Evolutionary conservation across 176 grass and related monocot species (phyloP), one percentile per base, ranked within the genome.

Genomic region (Saccharum spontaneum): DNA sequence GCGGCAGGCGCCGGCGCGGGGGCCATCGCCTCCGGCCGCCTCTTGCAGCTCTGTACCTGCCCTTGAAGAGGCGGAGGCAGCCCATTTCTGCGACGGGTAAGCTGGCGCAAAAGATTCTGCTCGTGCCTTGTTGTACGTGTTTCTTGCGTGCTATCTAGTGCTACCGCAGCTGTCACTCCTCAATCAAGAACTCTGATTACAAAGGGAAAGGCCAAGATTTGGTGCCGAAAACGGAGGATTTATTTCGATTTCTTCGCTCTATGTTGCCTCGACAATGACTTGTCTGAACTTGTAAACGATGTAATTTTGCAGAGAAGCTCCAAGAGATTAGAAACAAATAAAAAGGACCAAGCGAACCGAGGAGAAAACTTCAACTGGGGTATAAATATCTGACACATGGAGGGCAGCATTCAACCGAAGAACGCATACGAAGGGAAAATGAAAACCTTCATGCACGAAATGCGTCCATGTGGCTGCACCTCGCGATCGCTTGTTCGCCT

Each of bases 51-150:
- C 62, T 71, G 43, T 38, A 31, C 71, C 39, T 67, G 79, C 28
- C 49, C 15, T n/a, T 41, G 81, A 85, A 88, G 54, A 83, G 41
- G 34, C 82, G 24, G 2, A 88, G 36, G 10, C 86, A 88, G 46
- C 77, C 75, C 89, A 91, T 91, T 91, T 82, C 86, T 82, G 45
- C 24, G 75, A 83, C 3, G 7, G 31, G 15, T n/a, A 34, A 71
- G 80, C 68, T 40, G 39, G 38, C 48, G 26, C 45, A n/a, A 48
- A 48, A 60, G 8, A 24, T 45, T 67, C 40, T 33, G 40, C 61
- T 33, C 9, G n/a, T 20, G 20, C 36, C 36, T 62, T 2, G 55
- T 55, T 22, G 17, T 38, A 38, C 6, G 52, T 59, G 50, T 78
- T 78, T 39, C 20, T 43, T 78, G 55, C 76, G 36, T 43, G 34